Conservation (phyloP, 768 basidiomycete species). For the Phanerochaete sordida region DNA sequence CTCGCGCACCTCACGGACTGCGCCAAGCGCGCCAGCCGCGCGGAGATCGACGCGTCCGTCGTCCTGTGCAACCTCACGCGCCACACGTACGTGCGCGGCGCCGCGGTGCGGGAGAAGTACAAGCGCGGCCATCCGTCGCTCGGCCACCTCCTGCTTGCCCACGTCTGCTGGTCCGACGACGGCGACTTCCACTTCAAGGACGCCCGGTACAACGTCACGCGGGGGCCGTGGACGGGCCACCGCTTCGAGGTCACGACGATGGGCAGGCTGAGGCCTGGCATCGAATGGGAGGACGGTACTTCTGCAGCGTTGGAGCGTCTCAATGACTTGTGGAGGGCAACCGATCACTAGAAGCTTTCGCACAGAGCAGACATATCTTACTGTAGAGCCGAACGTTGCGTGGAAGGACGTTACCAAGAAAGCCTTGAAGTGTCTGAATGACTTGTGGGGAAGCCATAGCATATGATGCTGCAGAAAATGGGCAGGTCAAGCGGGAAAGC, state of each 20-base stretch:
- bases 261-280: neutral
- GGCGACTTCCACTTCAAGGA: neutral
- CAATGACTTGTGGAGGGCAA: neutral
- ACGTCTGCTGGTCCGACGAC: conserved; percentile 4
- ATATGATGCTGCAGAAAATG: too few relatives aligned
- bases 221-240: conserved; percentile 3
- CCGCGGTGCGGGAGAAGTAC: neutral
- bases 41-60: neutral
- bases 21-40: neutral
- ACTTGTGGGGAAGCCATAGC: neutral
- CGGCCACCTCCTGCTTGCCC: neutral
- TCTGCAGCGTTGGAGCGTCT: neutral
- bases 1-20: neutral
- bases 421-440: neutral
- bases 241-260: conserved; percentile 1
- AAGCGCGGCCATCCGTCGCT: neutral
- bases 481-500: too few relatives aligned
- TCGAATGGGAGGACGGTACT: conserved; percentile 6
- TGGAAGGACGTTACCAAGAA: neutral
- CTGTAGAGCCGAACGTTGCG: too few relatives aligned
- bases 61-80: conserved; percentile 4
- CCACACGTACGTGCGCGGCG: neutral
- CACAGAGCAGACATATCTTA: too few relatives aligned
- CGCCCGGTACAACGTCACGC: neutral
- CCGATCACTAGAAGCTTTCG: too few relatives aligned